Conservation (phyloP, 2,329 filamentous ascomycete genomes). For the Pestalotiopsis sp. region DNA sequence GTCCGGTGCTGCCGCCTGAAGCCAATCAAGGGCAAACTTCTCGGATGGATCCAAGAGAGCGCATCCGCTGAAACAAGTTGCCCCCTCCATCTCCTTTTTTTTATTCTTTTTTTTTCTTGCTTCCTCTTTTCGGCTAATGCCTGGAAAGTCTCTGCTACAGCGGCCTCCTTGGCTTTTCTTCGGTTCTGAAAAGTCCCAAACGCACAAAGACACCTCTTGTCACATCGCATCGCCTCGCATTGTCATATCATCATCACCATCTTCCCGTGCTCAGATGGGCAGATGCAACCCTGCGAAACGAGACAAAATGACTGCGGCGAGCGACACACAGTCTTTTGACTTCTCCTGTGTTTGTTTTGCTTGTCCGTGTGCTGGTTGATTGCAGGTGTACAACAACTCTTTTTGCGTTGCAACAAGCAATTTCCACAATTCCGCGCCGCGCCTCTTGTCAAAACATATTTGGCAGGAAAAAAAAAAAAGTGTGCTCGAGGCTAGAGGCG, state of each 20-base stretch:
- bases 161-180: background rate
- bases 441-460: background rate
- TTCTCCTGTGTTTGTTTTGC: background rate
- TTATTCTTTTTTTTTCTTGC: conserved; percentile 9
- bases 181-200: background rate
- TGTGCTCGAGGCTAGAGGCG: background rate
- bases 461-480: background rate
- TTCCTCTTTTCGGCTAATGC: conserved; percentile 1
- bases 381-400: background rate
- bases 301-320: background rate
- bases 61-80: conserved; percentile 15
- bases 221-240: background rate
- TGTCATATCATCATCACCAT: background rate
- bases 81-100: conserved; percentile 5
- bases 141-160: conserved; percentile 3
- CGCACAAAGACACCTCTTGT: background rate
- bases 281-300: background rate
- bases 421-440: conserved; percentile 6
- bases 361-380: background rate
- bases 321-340: background rate
- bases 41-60: conserved; percentile 4
- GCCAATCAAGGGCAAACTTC: background rate
- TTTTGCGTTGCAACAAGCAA: background rate
- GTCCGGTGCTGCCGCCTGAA: background rate
- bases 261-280: background rate